Evolutionary conservation across 2,329 filamentous ascomycete genomes (phyloP).

Genomic region (Diaporthe helianthi): DNA sequence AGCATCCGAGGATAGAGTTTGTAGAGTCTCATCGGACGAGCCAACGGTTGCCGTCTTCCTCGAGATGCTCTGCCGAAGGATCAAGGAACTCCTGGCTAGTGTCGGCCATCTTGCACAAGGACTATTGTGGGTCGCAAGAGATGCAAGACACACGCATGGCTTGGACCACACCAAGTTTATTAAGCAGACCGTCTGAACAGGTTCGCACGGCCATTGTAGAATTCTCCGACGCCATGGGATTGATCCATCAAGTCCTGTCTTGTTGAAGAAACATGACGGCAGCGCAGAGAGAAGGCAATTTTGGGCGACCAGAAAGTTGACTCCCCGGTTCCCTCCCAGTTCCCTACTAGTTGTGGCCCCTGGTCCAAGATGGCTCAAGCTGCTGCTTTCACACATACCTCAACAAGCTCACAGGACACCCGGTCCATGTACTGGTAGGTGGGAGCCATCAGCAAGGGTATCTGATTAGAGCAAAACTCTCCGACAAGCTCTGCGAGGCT

Average conservation of each 20-base stretch:
- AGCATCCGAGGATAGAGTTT: conserved; percentile 36
- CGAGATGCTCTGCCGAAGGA: conserved; percentile 34
- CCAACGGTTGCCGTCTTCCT: conserved; percentile 31
- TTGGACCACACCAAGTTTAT: conserved; percentile 19
- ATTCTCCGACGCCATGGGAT: conserved; percentile 14
- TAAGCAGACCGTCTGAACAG: conserved; percentile 18
- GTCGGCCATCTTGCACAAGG: conserved; percentile 30
- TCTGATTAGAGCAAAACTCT: conserved; percentile 54
- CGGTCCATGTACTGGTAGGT: conserved; percentile 42
- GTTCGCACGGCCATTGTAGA: conserved; percentile 8
- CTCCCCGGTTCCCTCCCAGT: conserved; percentile 13
- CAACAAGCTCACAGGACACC: conserved; percentile 34
- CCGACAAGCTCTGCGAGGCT: conserved; percentile 48
- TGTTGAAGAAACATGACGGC: not conserved
- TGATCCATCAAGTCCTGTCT: not conserved
- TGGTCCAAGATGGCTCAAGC: conserved; percentile 10
- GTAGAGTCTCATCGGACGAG: conserved; percentile 33
- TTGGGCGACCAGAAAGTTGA: conserved; percentile 17
- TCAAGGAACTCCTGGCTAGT: conserved; percentile 36
- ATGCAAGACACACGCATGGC: conserved; percentile 31
- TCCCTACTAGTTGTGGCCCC: not conserved
- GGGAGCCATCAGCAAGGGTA: conserved; percentile 45
- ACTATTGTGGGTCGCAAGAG: conserved; percentile 31
- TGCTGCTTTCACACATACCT: conserved; percentile 28
- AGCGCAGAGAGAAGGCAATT: not conserved